A percentile compares a stretch with the other conserved stretches of the same genome.
phyloP scores from a whole-genome alignment of 148 eudicot species.

The Suaeda aralocaspica region DNA sequence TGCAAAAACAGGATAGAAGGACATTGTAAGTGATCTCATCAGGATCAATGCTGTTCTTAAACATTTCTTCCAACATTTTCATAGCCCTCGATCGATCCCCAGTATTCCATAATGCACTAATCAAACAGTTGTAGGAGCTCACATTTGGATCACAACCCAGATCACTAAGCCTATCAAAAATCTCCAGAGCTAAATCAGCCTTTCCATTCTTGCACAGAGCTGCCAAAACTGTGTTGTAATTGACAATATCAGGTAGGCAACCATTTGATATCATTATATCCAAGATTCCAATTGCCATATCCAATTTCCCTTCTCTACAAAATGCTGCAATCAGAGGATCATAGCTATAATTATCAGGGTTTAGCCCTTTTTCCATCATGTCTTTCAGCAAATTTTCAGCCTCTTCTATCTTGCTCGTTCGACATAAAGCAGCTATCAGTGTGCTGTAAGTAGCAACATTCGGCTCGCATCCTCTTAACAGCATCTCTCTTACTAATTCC shows the following conservation, averaged over 20 bases:
- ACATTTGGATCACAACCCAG: conserved; percentile 69
- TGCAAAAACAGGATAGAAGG: conserved; percentile 63
- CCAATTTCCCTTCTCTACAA: conserved; percentile 53
- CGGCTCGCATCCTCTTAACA: conserved; percentile 42
- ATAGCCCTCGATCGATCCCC: conserved; percentile 48
- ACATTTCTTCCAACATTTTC: conserved; percentile 49
- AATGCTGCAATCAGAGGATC: conserved; percentile 60
- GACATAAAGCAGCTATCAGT: conserved; percentile 52
- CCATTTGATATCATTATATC: conserved; percentile 58
- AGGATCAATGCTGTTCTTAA: conserved; percentile 48
- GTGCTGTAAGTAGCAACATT: conserved; percentile 60
- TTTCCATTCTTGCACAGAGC: conserved; percentile 63
- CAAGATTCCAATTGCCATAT: conserved; percentile 50
- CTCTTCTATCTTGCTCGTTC: conserved; percentile 50
- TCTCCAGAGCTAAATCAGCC: conserved; percentile 47
- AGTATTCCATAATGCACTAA: conserved; percentile 53
- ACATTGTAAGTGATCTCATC: conserved; percentile 67
- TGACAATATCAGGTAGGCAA: conserved; percentile 62
- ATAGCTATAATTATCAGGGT: conserved; percentile 54
- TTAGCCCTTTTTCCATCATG: conserved; percentile 51
- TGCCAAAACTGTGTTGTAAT: conserved; percentile 55
- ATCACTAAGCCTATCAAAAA: conserved; percentile 46
- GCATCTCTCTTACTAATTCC: conserved; percentile 50
- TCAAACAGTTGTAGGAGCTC: conserved; percentile 57
- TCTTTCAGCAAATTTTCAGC: conserved; percentile 41